Evolutionary conservation across 257 asterid genomes (phyloP).

Genomic region (Solanum etuberosum): DNA sequence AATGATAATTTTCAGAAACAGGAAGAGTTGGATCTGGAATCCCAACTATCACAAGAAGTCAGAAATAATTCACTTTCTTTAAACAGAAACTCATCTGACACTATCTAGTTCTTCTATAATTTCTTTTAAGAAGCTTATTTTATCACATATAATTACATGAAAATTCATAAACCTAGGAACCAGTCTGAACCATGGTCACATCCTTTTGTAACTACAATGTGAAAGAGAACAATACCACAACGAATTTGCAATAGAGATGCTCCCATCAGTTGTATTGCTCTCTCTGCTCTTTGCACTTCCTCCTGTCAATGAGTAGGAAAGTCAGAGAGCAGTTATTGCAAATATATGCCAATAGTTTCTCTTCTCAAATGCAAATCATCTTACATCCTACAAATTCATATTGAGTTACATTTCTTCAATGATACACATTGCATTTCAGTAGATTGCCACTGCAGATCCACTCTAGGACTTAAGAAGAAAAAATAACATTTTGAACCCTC

Average conservation of each 20-base stretch:
- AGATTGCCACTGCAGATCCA: not conserved
- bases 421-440: not conserved
- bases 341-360: not conserved
- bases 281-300: conserved; percentile 75
- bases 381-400: not conserved
- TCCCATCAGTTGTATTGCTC: conserved; percentile 75
- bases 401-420: not conserved
- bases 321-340: not conserved
- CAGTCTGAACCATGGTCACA: not conserved
- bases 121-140: not conserved
- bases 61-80: not conserved
- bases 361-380: not conserved
- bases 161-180: not conserved
- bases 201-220: not conserved
- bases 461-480: not conserved
- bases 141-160: not conserved
- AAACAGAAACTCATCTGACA: not conserved
- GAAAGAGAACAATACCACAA: conserved; percentile 37
- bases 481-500: not conserved
- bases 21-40: not conserved
- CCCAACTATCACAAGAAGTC: not conserved
- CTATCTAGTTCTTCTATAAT: not conserved
- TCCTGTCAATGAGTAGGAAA: conserved; percentile 31
- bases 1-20: not conserved
- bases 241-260: conserved; percentile 64